A percentile compares a stretch with the other conserved stretches of the same genome.
phyloP scores from a whole-genome alignment of 2,329 filamentous ascomycete species.

The Tympanopsis confertula region DNA sequence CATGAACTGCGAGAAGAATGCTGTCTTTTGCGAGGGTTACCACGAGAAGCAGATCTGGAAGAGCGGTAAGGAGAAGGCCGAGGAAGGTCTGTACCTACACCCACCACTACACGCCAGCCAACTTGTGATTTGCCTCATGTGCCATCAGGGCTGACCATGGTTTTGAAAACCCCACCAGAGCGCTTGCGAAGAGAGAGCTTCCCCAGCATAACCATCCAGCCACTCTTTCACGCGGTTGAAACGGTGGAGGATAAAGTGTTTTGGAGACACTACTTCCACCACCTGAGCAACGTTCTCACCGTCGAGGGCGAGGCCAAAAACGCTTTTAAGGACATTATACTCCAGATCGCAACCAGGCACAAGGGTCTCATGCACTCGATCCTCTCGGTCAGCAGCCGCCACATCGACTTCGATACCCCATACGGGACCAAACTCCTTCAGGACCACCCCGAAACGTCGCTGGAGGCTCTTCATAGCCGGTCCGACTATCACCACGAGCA shows the following conservation, averaged over 20 bases:
- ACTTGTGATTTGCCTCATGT: conserved; percentile 3
- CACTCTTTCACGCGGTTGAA: conserved; percentile 71
- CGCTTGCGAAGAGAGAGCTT: conserved; percentile 34
- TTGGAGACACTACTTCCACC: conserved; percentile 70
- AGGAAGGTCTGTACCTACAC: conserved; percentile 41
- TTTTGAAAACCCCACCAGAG: conserved; percentile 19
- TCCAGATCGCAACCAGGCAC: conserved; percentile 71
- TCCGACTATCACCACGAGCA: conserved; percentile 43
- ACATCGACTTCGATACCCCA: conserved; percentile 49
- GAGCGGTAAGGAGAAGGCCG: conserved; percentile 66
- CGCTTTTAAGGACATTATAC: conserved; percentile 72
- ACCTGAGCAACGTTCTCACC: conserved; percentile 70
- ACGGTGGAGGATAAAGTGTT: conserved; percentile 69
- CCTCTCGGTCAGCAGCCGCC: conserved; percentile 70
- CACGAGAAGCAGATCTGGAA: conserved; percentile 79
- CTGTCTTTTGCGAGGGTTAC: conserved; percentile 82
- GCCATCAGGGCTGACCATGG: conserved; percentile 7
- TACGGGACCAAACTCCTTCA: conserved; percentile 41
- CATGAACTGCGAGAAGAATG: conserved; percentile 86
- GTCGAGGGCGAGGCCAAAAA: conserved; percentile 72
- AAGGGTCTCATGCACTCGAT: conserved; percentile 83
- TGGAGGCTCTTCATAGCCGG: conserved; percentile 33
- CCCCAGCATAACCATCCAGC: conserved; percentile 43
- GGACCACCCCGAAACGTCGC: conserved; percentile 32
- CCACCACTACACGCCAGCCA: conserved; percentile 1